These are phyloP conservation scores for Botryotinia narcissicola DNA, from an alignment of 2,329 filamentous ascomycete genomes.

Conservation along the genomic window DNA sequence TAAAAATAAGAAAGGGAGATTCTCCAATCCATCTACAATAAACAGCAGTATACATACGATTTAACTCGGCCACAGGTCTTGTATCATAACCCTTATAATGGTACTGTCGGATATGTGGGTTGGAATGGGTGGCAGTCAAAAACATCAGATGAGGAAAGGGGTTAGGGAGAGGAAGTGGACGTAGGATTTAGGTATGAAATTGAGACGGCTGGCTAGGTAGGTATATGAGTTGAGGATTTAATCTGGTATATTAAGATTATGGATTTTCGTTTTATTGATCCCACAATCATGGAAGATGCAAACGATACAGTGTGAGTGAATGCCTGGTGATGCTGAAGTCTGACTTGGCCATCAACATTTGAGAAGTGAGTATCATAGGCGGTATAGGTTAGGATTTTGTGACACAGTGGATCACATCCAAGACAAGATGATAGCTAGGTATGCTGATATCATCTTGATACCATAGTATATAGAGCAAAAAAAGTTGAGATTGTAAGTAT, in stretches of 20 bases:
- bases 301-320: not conserved
- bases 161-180: no score
- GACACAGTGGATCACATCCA: not conserved
- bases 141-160: no score
- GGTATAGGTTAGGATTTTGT: not conserved
- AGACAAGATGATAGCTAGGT: not conserved
- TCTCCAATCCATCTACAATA: no score
- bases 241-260: not conserved
- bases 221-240: not conserved
- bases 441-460: not conserved
- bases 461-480: not conserved
- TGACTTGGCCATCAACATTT: not conserved
- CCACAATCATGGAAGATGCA: not conserved
- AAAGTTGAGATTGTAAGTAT: constrained; percentile 38
- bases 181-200: not conserved
- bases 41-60: no score
- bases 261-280: accelerated
- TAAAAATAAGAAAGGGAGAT: no score
- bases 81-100: no score
- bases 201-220: no score
- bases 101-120: no score
- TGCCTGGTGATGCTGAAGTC: not conserved
- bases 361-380: not conserved
- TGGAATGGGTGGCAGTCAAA: no score
- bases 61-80: no score